phyloP scores from a whole-genome alignment of 106 monocot genomes.

The Alisma plantagoaquatica region DNA sequence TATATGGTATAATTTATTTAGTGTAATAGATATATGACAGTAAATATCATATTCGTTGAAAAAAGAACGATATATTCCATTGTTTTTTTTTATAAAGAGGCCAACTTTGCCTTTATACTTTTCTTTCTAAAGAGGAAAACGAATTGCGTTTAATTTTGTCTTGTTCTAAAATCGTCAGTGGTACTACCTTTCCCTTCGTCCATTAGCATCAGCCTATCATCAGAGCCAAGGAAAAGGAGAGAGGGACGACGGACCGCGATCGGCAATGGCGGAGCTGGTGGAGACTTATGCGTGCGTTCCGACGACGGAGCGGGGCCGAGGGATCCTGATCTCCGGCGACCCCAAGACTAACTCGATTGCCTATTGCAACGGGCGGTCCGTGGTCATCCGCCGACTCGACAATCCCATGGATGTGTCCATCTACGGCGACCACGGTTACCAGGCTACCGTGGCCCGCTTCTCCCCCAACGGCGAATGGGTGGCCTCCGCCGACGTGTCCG shows the following conservation, averaged over 20 bases:
- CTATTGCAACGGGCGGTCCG: slow-evolving; percentile 92
- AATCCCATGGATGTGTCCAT: slow-evolving; percentile 44
- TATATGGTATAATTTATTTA: no score
- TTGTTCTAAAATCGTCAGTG: no score
- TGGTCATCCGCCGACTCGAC: slow-evolving; percentile 57
- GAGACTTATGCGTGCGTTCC: slow-evolving; percentile 93
- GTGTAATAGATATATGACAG: no score
- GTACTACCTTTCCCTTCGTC: no score
- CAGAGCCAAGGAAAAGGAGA: no score
- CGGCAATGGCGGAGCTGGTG: slow-evolving; percentile 36
- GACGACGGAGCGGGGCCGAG: slow-evolving; percentile 87
- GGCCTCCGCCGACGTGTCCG: slow-evolving; percentile 89
- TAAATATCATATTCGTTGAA: no score
- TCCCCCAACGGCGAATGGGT: slow-evolving; percentile 99
- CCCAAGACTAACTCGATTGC: slow-evolving; percentile 52
- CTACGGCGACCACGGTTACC: slow-evolving; percentile 89
- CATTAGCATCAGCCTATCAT: no score
- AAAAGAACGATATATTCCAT: no score
- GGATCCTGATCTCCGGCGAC: slow-evolving; percentile 91
- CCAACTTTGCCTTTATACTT: no score
- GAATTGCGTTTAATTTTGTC: no score
- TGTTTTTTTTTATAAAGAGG: no score
- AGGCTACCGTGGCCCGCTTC: slow-evolving; percentile 71
- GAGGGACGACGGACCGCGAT: not conserved
- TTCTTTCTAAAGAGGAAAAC: no score